A percentile compares a stretch with the other conserved stretches of the same genome.
Conservation (phyloP, 768 basidiomycete genomes). For the Sporobolomyces pararoseus region DNA sequence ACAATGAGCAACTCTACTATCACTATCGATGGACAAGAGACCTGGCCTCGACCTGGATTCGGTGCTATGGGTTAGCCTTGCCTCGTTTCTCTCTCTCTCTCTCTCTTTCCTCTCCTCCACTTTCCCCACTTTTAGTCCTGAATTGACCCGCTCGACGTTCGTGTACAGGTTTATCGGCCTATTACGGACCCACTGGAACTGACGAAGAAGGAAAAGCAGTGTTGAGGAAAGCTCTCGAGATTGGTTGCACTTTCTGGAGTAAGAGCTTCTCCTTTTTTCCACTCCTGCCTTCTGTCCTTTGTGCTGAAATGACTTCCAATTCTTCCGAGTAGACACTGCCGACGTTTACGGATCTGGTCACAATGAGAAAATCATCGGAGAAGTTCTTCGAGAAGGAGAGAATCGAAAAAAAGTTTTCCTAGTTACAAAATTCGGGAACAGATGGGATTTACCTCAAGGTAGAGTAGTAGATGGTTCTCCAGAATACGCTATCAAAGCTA, state of each 20-base stretch:
- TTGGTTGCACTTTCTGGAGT: conserved; percentile 26
- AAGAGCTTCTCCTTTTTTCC: not conserved
- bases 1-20: conserved; percentile 1
- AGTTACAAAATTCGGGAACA: conserved; percentile 20
- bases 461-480: conserved; percentile 11
- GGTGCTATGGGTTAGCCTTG: conserved; percentile 17
- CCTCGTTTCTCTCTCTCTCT: not conserved
- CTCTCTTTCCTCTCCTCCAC: not conserved
- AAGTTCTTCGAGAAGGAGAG: conserved; percentile 27
- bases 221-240: conserved; percentile 14
- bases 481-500: not conserved
- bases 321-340: not conserved
- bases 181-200: conserved; percentile 5
- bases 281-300: no score
- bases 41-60: conserved; percentile 7
- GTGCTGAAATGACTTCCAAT: not conserved
- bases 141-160: no score
- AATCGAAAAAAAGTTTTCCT: conserved; percentile 26
- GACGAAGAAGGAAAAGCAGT: conserved; percentile 18
- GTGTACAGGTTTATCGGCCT: not conserved
- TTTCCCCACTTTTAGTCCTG: not conserved
- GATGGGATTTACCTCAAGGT: not conserved
- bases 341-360: no score
- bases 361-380: conserved; percentile 27
- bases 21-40: not conserved